Evolutionary conservation across 2,329 filamentous ascomycete genomes (phyloP).

Genomic region (Nectriaceae sp.): DNA sequence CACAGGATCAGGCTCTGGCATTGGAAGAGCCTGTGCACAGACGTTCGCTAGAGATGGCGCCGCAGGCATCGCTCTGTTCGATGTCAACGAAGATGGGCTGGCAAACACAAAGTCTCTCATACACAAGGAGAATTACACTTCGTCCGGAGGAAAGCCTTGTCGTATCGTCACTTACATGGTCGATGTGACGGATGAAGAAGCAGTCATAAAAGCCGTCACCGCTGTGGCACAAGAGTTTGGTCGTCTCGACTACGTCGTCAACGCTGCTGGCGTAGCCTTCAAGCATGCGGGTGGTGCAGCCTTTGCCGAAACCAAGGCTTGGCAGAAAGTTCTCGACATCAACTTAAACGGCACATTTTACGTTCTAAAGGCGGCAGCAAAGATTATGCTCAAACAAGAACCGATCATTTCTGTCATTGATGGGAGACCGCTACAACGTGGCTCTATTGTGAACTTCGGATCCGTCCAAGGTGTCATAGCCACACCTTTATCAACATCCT

Average conservation of each 20-base stretch:
- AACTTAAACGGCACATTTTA: conserved; percentile 47
- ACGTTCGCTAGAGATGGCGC: background rate
- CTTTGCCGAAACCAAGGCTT: conserved; percentile 38
- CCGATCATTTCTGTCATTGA: conserved; percentile 39
- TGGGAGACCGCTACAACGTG: conserved; percentile 13
- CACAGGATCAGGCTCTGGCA: background rate
- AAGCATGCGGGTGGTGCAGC: conserved; percentile 40
- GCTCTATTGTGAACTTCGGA: conserved; percentile 21
- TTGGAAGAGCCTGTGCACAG: background rate
- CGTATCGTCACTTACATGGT: conserved; percentile 6
- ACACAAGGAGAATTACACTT: background rate
- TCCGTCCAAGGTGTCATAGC: conserved; percentile 21
- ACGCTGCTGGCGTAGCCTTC: conserved; percentile 41
- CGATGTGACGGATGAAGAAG: conserved; percentile 33
- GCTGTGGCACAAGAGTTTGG: conserved; percentile 33
- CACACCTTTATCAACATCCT: conserved; percentile 16
- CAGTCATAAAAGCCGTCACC: conserved; percentile 24
- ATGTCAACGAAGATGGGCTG: background rate
- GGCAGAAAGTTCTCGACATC: conserved; percentile 42
- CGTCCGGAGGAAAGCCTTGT: background rate
- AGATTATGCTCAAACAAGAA: conserved; percentile 46
- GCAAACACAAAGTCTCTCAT: background rate
- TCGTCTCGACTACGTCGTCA: conserved; percentile 43
- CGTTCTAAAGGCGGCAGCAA: conserved; percentile 39
- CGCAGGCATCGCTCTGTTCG: background rate